Conservation (phyloP, 2,329 filamentous ascomycete species). For the Aspergillus glaucus region DNA sequence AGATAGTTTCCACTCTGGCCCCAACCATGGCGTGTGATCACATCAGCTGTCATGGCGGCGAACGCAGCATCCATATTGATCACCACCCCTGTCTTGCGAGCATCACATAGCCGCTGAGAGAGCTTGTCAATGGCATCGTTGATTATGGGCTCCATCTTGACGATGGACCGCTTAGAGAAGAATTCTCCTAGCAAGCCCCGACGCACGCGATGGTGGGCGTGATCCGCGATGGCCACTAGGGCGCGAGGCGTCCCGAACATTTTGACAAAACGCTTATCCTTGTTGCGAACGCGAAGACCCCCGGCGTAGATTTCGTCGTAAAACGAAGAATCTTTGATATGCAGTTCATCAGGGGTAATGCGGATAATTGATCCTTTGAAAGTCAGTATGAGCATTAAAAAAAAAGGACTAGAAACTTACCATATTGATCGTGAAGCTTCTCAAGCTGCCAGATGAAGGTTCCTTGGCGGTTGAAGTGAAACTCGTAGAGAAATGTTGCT, state of each 20-base stretch:
- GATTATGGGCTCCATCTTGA: slow-evolving; percentile 33
- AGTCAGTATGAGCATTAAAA: not conserved
- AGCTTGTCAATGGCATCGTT: slow-evolving; percentile 27
- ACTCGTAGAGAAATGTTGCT: slow-evolving; percentile 6
- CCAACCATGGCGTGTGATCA: slow-evolving; percentile 35
- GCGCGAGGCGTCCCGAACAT: slow-evolving; percentile 15
- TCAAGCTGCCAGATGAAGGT: not conserved
- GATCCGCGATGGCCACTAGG: slow-evolving; percentile 28
- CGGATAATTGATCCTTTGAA: slow-evolving; percentile 30
- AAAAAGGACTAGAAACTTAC: not conserved
- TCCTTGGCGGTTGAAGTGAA: slow-evolving; percentile 4
- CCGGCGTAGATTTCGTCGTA: slow-evolving; percentile 29
- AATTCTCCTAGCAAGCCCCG: slow-evolving; percentile 38
- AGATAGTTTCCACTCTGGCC: slow-evolving; percentile 27
- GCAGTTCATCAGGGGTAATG: slow-evolving; percentile 32
- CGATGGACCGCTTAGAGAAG: slow-evolving; percentile 39
- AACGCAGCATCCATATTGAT: slow-evolving; percentile 20
- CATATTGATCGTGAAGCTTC: not conserved
- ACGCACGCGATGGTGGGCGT: slow-evolving; percentile 38
- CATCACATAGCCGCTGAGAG: slow-evolving; percentile 17
- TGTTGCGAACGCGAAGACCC: slow-evolving; percentile 11
- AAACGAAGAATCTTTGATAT: slow-evolving; percentile 30
- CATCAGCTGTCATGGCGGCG: slow-evolving; percentile 28
- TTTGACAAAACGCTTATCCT: slow-evolving; percentile 19
- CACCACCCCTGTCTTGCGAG: slow-evolving; percentile 8